Base-by-base conservation (phyloP, 768 basidiomycete genomes). In the Hericium coralloides region DNA sequence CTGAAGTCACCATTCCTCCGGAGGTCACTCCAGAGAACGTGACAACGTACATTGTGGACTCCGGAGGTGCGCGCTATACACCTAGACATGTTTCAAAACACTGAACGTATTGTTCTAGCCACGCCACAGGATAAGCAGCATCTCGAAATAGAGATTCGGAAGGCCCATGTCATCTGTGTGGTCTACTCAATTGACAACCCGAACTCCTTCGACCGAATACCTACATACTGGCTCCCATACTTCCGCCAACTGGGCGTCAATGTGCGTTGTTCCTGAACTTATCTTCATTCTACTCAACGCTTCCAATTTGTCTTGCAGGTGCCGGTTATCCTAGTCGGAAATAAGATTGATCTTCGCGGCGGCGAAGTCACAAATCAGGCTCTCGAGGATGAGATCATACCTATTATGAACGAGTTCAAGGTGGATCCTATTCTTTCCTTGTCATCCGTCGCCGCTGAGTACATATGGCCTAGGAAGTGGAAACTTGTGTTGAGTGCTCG, bases 381-480 rank as follows among this genome's bases (percentile, higher is more conserved):
- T 2, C 72, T 99, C 59, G 93, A 95, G 70, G 92, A 89, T 59
- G 95, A 98, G 71, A 95, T 98, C 61, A 71, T 89, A 56, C 95
- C 95, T 31, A 93, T 99, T 55, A 99, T 98, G 95, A 85, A 88
- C 63, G 95, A 98, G 71, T 99, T 95, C 84, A 99, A 99, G 82
- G 94, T 86, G 66, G 55, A 72, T 65, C 53, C 8, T 9, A 31
- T 31, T 8, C 31, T 31, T 31, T 6, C 8, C 10, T 6, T 15
- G n/a, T 60, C 36, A 15, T 25, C 31, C 23, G 52, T 49, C 43
- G 39, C 54, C 38, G 58, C n/a, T 36, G 38, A 22, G 12, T 39
- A 38, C 22, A 37, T 47, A 55, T 57, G 20, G 53, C 50, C 4
- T 62, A 98, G 95, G 95, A 98, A 81, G 95, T 98, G 55, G 95